Conservation (phyloP, 805 yeast species). For the Wilhelminamyces savonicus region DNA sequence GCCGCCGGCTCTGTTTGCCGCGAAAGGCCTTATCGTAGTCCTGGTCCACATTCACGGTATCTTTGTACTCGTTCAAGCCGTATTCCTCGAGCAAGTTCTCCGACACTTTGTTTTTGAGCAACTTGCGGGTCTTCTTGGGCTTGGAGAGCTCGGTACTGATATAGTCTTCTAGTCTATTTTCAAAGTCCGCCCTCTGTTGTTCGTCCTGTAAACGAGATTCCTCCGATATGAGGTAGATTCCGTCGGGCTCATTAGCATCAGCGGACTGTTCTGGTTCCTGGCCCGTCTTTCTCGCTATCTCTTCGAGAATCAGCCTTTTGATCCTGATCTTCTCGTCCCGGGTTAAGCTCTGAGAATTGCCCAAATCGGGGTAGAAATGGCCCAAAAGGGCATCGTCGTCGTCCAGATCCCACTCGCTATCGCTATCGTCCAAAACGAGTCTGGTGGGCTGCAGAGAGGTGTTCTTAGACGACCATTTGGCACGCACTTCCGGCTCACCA, state of each 20-base stretch:
- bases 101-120: constrained; percentile 22
- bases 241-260: constrained; percentile 17
- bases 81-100: constrained; percentile 33
- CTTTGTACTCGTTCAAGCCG: constrained; percentile 26
- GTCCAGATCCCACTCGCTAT: constrained; percentile 34
- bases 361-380: constrained; percentile 34
- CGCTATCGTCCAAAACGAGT: constrained; percentile 20
- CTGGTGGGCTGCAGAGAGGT: constrained; percentile 3
- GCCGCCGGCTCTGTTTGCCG: constrained; percentile 7
- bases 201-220: neutral
- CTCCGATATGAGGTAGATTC: constrained; percentile 32
- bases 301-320: constrained; percentile 27
- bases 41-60: constrained; percentile 13
- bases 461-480: constrained; percentile 33
- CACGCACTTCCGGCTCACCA: constrained; percentile 5
- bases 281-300: constrained; percentile 12
- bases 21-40: constrained; percentile 6
- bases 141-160: no score
- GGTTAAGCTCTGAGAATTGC: constrained; percentile 22
- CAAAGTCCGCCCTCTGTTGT: neutral
- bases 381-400: constrained; percentile 34
- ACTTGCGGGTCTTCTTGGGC: constrained; percentile 16
- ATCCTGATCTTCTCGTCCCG: constrained; percentile 30
- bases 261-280: constrained; percentile 5
- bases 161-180: no score